Evolutionary conservation across 2,329 filamentous ascomycete species (phyloP), one percentile per base, ranked within the genome.

Genomic region (Fusarium beomiforme): DNA sequence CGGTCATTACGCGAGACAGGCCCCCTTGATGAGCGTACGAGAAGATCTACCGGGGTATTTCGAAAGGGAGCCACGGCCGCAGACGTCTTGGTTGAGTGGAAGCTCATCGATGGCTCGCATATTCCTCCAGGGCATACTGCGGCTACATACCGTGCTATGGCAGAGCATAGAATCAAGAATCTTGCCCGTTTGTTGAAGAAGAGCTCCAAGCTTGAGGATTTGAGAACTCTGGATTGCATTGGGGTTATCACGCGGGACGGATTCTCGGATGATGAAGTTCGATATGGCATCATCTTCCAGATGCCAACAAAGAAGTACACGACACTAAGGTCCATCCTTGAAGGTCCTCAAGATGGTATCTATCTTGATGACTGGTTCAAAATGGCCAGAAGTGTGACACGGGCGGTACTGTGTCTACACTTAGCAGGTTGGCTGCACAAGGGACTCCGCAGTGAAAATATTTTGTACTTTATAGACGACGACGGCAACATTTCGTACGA

Each of bases 11-110:
- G 17, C 11, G 31, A 51, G 11, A 51, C 21, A 6, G 47, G 17
- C 1, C 6, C 2, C 10, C 21, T 16, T 0, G 17, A 37, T 16
- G 17, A 24, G 17, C 21, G 31, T n/a, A 51, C 17, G 0, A 24
- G 1, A 2, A 17, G 17, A n/a, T 37, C 47, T 0, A 24, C 6
- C 2, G 31, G 31, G 0, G 9, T 37, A 0, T 37, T 51, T 3
- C 31, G 21, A 23, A 51, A 51, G 6, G 47, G 47, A 0, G 5
- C 31, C 1, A 16, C 5, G 3, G 10, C 17, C 2, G n/a, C 47
- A 5, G 31, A 51, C n/a, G 31, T 37, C 9, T 4, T 51, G 16
- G 31, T 51, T 3, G 31, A 51, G 13, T 51, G 47, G 47, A 51
- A 37, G 13, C 12, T 37, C 4, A 36, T 51, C 13, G 47, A 37